Evolutionary conservation across 2,329 filamentous ascomycete species (phyloP), one percentile per base, ranked within the genome.

Genomic region (Aspergillus sp.): DNA sequence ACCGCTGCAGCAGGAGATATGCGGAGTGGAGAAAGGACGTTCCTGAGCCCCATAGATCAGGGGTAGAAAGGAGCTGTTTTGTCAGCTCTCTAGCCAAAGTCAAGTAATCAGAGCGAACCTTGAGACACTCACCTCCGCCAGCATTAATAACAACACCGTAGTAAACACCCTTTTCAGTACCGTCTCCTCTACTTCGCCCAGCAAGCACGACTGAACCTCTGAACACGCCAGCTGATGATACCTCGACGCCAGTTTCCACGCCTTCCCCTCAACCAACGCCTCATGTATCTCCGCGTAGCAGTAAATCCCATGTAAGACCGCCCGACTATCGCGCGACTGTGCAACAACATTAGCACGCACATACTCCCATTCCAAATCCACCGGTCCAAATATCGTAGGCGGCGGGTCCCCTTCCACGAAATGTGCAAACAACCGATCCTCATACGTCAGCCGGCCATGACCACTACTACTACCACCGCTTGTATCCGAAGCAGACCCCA

Each of bases 221-320:
- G 68, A 69, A 45, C 71, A 74, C 5, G 73, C 69, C 19, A 66
- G 65, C 32, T 65, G 68, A 61, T 75, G 70, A 55, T 75, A 76
- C 1, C 63, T 67, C 8, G 70, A 67, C 4, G 69, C 73, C 63
- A 67, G 63, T 19, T 60, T 68, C 69, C 68, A 74, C 43, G 61
- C 62, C 15, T 64, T 72, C 10, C 69, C 70, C 32, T 71, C 70
- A 28, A 55, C 49, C 52, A 64, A 63, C 0, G 72, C 65, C 62
- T 69, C 70, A 49, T 72, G 69, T 6, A 74, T 60, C 58, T 74
- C 74, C n/a, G 72, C 60, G 54, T 72, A 76, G 56, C 74, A 76
- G 36, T 73, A 74, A 13, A 76, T 41, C 5, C 70, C 70, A 61
- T 70, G 71, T 54, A 71, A 50, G 15, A 76, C 61, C 0, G 69